phyloP scores from a whole-genome alignment of 2,329 filamentous ascomycete genomes.

The Myriosclerotinia scirpicola region DNA sequence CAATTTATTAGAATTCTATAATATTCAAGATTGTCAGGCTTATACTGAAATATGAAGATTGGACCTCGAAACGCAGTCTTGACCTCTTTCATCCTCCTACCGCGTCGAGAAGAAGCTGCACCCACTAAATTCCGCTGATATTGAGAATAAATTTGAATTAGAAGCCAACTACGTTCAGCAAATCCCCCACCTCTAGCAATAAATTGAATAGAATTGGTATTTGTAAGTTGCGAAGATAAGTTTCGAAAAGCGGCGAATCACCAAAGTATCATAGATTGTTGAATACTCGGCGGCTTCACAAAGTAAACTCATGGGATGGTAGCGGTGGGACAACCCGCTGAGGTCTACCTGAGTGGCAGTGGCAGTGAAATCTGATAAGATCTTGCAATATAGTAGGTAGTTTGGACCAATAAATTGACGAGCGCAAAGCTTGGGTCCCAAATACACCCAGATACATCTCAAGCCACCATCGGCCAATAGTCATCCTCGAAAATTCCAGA shows the following conservation, averaged over 20 bases:
- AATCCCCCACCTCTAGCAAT: too few species aligned
- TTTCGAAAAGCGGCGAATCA: too few species aligned
- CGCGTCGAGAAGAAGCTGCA: background rate
- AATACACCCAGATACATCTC: background rate
- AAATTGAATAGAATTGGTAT: too few species aligned
- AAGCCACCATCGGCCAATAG: background rate
- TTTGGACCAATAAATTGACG: background rate
- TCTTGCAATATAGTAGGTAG: background rate
- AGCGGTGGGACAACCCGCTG: background rate
- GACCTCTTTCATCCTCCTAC: background rate
- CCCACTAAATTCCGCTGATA: background rate
- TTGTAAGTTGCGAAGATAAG: too few species aligned
- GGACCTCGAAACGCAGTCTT: background rate
- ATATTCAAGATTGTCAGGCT: background rate
- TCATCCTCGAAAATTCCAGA: background rate
- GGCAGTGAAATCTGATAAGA: background rate
- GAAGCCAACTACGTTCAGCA: too few species aligned
- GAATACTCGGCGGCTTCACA: background rate
- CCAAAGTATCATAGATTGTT: too few species aligned
- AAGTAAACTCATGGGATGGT: background rate
- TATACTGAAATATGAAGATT: background rate
- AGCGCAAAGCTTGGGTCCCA: background rate
- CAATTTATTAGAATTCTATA: background rate
- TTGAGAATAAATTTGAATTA: background rate
- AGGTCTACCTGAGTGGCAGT: too few species aligned